A percentile compares a stretch with the other conserved stretches of the same genome.
phyloP scores from a whole-genome alignment of 1,284 basidiomycete genomes.

The Ganoderma meredithae region DNA sequence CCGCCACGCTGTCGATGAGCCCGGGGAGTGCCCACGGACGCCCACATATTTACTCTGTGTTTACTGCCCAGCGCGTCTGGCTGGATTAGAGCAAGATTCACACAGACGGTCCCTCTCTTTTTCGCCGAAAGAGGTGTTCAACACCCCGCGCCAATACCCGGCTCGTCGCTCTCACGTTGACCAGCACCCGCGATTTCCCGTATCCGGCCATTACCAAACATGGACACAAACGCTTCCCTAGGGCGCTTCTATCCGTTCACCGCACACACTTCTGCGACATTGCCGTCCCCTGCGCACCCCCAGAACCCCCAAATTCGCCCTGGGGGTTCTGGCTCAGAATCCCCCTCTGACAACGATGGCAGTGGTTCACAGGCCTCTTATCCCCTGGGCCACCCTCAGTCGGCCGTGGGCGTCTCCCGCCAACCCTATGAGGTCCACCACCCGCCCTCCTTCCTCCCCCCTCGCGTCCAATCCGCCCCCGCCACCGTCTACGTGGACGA shows the following conservation, averaged over 20 bases:
- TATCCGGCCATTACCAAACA: slow-evolving; percentile 38
- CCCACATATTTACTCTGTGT: slow-evolving; percentile 27
- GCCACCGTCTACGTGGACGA: slow-evolving; percentile 37
- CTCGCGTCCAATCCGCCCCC: slow-evolving; percentile 24
- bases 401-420: slow-evolving; percentile 23
- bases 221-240: slow-evolving; percentile 35
- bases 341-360: slow-evolving; percentile 30
- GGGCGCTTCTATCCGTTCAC: slow-evolving; percentile 36
- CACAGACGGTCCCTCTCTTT: slow-evolving; percentile 29
- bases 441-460: slow-evolving; percentile 23
- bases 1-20: slow-evolving; percentile 10
- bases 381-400: slow-evolving; percentile 25
- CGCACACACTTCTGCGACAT: slow-evolving; percentile 26
- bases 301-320: slow-evolving; percentile 25
- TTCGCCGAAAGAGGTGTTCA: slow-evolving; percentile 22
- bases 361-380: slow-evolving; percentile 25
- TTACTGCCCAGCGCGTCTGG: slow-evolving; percentile 1
- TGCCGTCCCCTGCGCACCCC: slow-evolving; percentile 28
- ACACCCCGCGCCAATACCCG: slow-evolving; percentile 15
- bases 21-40: slow-evolving; percentile 23
- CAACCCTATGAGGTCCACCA: slow-evolving; percentile 27
- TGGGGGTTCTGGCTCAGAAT: slow-evolving; percentile 33
- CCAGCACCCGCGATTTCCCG: slow-evolving; percentile 34
- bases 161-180: slow-evolving; percentile 34
- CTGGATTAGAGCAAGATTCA: slow-evolving; percentile 10